Conservation (phyloP, 306 rosid genomes). For the Begonia fuchsioides region DNA sequence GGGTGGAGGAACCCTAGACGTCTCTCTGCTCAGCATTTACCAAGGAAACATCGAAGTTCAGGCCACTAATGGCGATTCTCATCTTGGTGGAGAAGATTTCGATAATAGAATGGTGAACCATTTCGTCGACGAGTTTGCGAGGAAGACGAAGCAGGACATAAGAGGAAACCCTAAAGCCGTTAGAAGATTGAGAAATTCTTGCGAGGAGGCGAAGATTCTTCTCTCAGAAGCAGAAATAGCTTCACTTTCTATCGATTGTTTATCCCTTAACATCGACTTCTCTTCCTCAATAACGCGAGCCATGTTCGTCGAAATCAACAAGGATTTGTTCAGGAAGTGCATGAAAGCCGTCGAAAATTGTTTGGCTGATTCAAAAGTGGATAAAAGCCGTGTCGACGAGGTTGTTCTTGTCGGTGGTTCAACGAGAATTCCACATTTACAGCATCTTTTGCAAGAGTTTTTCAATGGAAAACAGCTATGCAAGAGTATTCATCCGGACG, state of each 20-base stretch:
- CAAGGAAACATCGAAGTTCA: constrained; percentile 2
- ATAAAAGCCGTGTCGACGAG: constrained; percentile 5
- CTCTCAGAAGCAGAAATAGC: constrained; percentile 3
- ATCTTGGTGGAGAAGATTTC: constrained; percentile 7
- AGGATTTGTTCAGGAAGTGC: constrained; percentile 11
- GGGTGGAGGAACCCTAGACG: constrained; percentile 6
- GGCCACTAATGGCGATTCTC: constrained; percentile 4
- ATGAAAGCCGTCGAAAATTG: constrained; percentile 11
- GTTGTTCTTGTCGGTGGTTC: constrained; percentile 13
- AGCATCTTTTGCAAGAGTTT: constrained; percentile 9
- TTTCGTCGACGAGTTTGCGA: constrained; percentile 6
- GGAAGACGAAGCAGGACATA: not conserved
- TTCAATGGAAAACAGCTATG: constrained; percentile 15
- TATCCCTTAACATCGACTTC: constrained; percentile 9
- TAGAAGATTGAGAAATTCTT: constrained; percentile 3
- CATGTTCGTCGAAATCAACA: constrained; percentile 9
- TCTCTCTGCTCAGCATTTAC: not conserved
- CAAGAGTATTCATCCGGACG: constrained; percentile 12
- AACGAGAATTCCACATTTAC: constrained; percentile 13
- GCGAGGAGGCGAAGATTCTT: constrained; percentile 11
- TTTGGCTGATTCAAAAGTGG: constrained; percentile 12
- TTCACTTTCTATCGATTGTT: constrained; percentile 5
- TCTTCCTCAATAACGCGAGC: constrained; percentile 9
- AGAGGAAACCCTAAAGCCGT: constrained; percentile 1
- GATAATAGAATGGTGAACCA: constrained; percentile 2